A percentile compares a stretch with the other conserved stretches of the same genome.
phyloP scores from a whole-genome alignment of 2,329 filamentous ascomycete genomes.

The Penicillium sclerotiorum region DNA sequence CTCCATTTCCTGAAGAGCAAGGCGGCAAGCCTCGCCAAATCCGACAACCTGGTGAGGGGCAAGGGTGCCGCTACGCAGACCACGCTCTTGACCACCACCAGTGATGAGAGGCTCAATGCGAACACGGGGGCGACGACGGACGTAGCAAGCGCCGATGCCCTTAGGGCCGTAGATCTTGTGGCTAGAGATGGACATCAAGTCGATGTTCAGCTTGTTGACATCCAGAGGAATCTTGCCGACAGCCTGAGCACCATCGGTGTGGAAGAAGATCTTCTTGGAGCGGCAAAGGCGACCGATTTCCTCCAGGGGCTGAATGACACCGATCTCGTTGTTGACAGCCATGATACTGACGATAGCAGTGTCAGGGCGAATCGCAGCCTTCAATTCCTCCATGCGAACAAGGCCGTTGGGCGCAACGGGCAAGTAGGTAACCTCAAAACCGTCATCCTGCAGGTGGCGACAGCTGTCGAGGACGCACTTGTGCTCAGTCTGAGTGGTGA shows the following conservation, averaged over 20 bases:
- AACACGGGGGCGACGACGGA: constrained; percentile 87
- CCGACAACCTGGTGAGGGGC: constrained; percentile 87
- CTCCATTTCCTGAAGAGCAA: constrained; percentile 85
- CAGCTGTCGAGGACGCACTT: constrained; percentile 99
- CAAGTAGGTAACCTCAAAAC: constrained; percentile 95
- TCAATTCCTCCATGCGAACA: constrained; percentile 78
- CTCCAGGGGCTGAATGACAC: constrained; percentile 94
- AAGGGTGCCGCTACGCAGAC: constrained; percentile 89
- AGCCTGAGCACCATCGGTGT: constrained; percentile 93
- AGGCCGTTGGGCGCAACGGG: constrained; percentile 87
- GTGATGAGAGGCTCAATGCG: constrained; percentile 95
- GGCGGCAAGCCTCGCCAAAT: constrained; percentile 92
- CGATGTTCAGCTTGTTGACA: constrained; percentile 97
- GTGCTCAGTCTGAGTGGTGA: constrained; percentile 97
- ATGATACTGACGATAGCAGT: constrained; percentile 95
- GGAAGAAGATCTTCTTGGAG: constrained; percentile 93
- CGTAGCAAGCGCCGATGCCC: constrained; percentile 94
- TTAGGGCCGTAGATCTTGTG: constrained; percentile 99
- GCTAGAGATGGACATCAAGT: constrained; percentile 97
- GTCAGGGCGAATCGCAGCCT: constrained; percentile 86
- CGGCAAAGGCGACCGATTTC: constrained; percentile 93
- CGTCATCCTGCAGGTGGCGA: constrained; percentile 93
- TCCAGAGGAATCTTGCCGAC: constrained; percentile 98
- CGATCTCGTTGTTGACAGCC: constrained; percentile 99
- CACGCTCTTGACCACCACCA: constrained; percentile 94